A percentile compares a stretch with the other conserved stretches of the same genome.
Conservation (phyloP, 1,284 basidiomycete genomes). For the Phlebopus sp. region DNA sequence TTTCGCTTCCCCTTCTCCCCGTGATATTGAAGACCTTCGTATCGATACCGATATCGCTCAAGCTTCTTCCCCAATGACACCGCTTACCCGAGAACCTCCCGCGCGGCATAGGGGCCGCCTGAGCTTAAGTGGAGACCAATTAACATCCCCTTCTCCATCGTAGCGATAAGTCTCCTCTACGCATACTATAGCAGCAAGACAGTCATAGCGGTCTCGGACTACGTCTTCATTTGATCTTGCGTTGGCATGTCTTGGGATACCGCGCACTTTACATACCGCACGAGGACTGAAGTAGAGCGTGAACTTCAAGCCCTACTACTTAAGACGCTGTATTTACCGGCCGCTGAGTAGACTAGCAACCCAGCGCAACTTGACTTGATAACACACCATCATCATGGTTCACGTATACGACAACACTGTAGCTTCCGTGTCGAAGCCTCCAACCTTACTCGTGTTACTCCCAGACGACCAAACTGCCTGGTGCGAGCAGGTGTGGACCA, state of each 20-base stretch:
- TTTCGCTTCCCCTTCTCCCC: conserved; percentile 15
- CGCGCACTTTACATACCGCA: too few species aligned
- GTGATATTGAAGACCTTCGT: conserved; percentile 25
- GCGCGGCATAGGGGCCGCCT: conserved; percentile 52
- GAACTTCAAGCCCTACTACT: too few species aligned
- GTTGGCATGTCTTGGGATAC: too few species aligned
- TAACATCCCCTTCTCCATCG: conserved; percentile 19
- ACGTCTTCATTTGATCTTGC: not conserved
- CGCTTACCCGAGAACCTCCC: conserved; percentile 66
- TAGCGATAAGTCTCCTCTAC: conserved; percentile 4
- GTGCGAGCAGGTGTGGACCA: conserved; percentile 38
- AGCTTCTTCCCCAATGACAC: conserved; percentile 48
- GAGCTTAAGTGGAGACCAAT: conserved; percentile 41
- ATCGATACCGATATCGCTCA: conserved; percentile 38
- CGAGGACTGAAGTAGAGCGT: too few species aligned
- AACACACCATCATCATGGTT: conserved; percentile 8
- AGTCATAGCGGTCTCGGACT: too few species aligned
- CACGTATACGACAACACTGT: conserved; percentile 27
- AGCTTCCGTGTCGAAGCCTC: conserved; percentile 26
- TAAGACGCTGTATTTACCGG: too few species aligned
- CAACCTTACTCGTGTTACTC: conserved; percentile 30
- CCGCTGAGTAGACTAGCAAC: too few species aligned
- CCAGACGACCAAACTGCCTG: conserved; percentile 29
- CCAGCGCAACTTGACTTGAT: not conserved
- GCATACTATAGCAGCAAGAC: not conserved